Percentiles rank a stretch among this genome's conserved stretches.
phyloP scores from a whole-genome alignment of 2,329 filamentous ascomycete species.

The Dothistroma pini region DNA sequence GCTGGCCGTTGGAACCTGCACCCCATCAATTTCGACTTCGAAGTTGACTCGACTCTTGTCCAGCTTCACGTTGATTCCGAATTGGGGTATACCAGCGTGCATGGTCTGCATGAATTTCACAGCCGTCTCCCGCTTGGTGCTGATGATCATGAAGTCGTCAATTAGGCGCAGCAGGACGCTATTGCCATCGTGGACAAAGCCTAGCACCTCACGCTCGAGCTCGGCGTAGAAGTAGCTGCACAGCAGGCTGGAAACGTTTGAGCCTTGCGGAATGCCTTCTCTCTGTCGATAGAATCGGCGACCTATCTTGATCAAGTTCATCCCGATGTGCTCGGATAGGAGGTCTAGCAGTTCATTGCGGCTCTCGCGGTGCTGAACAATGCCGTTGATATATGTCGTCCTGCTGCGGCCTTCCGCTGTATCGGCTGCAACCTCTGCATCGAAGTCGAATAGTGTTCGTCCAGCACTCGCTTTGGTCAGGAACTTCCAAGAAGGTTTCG shows the following conservation, averaged over 20 bases:
- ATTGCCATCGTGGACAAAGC: slow-evolving; percentile 56
- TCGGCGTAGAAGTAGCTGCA: slow-evolving; percentile 97
- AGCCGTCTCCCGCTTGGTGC: slow-evolving; percentile 63
- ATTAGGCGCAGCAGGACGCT: slow-evolving; percentile 76
- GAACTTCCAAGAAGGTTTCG: slow-evolving; percentile 39
- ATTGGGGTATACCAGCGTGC: slow-evolving; percentile 72
- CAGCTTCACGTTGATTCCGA: slow-evolving; percentile 73
- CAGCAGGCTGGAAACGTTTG: slow-evolving; percentile 76
- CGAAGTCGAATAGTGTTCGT: slow-evolving; percentile 31
- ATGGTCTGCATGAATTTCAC: slow-evolving; percentile 71
- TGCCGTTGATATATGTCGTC: slow-evolving; percentile 73
- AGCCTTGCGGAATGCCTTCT: slow-evolving; percentile 88
- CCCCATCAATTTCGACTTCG: slow-evolving; percentile 55
- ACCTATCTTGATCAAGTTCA: slow-evolving; percentile 83
- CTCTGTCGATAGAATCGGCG: slow-evolving; percentile 87
- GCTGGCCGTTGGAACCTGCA: slow-evolving; percentile 47
- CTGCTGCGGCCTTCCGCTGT: slow-evolving; percentile 47
- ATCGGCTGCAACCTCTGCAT: slow-evolving; percentile 25
- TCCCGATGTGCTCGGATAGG: slow-evolving; percentile 72
- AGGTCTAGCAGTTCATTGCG: slow-evolving; percentile 63
- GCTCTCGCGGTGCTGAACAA: slow-evolving; percentile 55
- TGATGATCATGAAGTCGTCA: slow-evolving; percentile 91
- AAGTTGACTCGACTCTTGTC: slow-evolving; percentile 86
- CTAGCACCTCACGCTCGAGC: slow-evolving; percentile 66
- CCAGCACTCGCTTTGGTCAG: slow-evolving; percentile 39